Evolutionary conservation across 2,329 filamentous ascomycete genomes (phyloP).

Genomic region (Cladosporium sp.): DNA sequence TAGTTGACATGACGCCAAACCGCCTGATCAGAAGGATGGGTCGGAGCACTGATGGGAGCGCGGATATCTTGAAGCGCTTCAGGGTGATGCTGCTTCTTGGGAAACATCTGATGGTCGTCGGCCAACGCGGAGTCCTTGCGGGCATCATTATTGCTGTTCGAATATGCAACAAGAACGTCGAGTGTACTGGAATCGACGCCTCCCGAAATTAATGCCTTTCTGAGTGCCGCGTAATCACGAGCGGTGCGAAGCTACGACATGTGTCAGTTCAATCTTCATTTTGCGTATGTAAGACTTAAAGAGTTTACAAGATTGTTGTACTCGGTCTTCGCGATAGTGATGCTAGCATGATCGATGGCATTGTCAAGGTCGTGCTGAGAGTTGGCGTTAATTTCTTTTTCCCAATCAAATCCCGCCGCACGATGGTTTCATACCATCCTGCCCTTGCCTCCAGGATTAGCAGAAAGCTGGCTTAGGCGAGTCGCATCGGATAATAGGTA

Average conservation of each 20-base stretch:
- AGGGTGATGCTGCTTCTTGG: no score
- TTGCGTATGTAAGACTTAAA: not conserved
- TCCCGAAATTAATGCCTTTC: slow-evolving; percentile 45
- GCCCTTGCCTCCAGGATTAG: no score
- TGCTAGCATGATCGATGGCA: slow-evolving; percentile 22
- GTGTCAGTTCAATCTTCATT: not conserved
- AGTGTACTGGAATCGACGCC: slow-evolving; percentile 48
- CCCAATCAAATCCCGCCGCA: no score
- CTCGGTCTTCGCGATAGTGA: slow-evolving; percentile 57
- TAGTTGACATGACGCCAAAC: slow-evolving; percentile 3
- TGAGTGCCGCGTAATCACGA: slow-evolving; percentile 51
- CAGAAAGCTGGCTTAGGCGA: no score
- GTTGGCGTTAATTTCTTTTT: not conserved
- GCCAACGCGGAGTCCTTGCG: slow-evolving; percentile 19
- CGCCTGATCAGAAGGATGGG: not conserved
- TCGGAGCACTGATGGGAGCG: not conserved
- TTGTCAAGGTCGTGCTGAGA: not conserved
- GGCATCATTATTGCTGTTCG: slow-evolving; percentile 13
- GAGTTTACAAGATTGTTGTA: slow-evolving; percentile 54
- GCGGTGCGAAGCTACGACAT: slow-evolving; percentile 35
- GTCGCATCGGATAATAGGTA: slow-evolving; percentile 25
- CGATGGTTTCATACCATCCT: no score
- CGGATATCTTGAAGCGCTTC: not conserved
- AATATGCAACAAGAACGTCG: slow-evolving; percentile 39
- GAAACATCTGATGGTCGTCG: not conserved